Base-by-base conservation (phyloP, 306 rosid genomes). In the Spatholobus suberectus region DNA sequence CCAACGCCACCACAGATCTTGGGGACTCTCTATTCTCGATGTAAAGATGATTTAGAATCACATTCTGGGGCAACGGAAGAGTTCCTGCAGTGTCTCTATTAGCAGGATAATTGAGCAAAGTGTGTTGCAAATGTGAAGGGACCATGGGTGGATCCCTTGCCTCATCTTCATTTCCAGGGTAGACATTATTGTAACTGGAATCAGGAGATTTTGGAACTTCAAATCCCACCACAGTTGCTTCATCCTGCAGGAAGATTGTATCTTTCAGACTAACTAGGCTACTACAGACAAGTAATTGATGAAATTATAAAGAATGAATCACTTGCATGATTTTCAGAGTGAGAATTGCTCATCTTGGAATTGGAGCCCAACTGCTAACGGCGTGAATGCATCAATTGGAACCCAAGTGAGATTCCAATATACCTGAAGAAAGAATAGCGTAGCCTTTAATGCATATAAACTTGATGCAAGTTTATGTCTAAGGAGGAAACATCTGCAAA, bases 121-220 rank as follows among this genome's bases (percentile, higher is more conserved):
- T 76, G 83, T 90, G 92, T 49, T 89, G 98, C 84, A 96, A 81
- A 87, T 96, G 97, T 34, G 98, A 83, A 14, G 99, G 99, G 70
- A 82, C 90, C 40, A 78, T 11, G 18, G 98, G 98, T 13, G 99
- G 99, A 84, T 96, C 99, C n/a, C 87, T 90, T 7, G 95, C 86
- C 65, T 94, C 98, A 1, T 96, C 99, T 75, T 94, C 98, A 70
- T 68, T 91, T 69, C 87, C 92, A 3, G 88, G 83, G 82, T 87
- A 94, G n/a, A n/a, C 72, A 24, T 90, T 96, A 82, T 87, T 89
- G 87, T 96, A 96, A 75, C 97, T 87, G 40, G 97, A 89, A 69
- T 94, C 97, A 0, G 99, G 98, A 14, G 99, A 94, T 40, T 85
- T 89, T 1, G 94, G 89, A 54, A 96, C 93, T 86, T 96, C 99